Base-by-base conservation (phyloP, 768 basidiomycete species). In the Antrodiella citrinella region DNA sequence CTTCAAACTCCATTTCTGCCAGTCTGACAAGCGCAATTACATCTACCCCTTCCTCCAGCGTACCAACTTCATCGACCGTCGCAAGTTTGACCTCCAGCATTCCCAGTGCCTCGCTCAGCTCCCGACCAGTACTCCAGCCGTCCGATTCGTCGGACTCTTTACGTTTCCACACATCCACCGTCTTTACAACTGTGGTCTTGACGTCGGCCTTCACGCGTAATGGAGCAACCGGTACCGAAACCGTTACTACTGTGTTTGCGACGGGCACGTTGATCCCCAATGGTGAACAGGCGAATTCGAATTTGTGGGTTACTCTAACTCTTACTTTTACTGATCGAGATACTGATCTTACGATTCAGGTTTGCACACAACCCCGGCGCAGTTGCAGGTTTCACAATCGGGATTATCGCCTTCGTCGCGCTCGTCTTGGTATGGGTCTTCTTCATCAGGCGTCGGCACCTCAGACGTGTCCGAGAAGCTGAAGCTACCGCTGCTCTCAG, bases 261-360 rank as follows among this genome's bases (percentile, higher is more conserved):
- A 57, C 61, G 11, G 59, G 61, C 38, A 60, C 57, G 15, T 48
- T 62, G 22, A 51, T 62, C 9, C 59, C 61, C 1, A 53, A 58
- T 22, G 21, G 25, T 19, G 49, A 35, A 35, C 7, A n/a, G 7
- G 21, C 42, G 18, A 41, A 51, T 40, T 20, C 47, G 4, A 54
- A 57, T 45, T 47, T 51, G 59, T 62, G 45, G n/a, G 59, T 45
- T 10, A 4, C 15, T n/a, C 15, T 35, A 9, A 4, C 24, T 47
- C 12, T 46, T 49, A 7, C 47, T 45, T 23, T 0, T 7, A 7
- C 7, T 7, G 15, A 35, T 7, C 7, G 15, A 35, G 7, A 35
- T 35, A 35, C 15, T 35, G 30, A 35, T 7, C 30, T 35, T 7
- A 35, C 23, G 13, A 5, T 3, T 24, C 24, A 63, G 62, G 15